A percentile compares a stretch with the other conserved stretches of the same genome.
These are phyloP conservation scores for Auxenochlorella pyrenoidosa DNA, from an alignment of 139 green algal genomes.

Conservation along the genomic window DNA sequence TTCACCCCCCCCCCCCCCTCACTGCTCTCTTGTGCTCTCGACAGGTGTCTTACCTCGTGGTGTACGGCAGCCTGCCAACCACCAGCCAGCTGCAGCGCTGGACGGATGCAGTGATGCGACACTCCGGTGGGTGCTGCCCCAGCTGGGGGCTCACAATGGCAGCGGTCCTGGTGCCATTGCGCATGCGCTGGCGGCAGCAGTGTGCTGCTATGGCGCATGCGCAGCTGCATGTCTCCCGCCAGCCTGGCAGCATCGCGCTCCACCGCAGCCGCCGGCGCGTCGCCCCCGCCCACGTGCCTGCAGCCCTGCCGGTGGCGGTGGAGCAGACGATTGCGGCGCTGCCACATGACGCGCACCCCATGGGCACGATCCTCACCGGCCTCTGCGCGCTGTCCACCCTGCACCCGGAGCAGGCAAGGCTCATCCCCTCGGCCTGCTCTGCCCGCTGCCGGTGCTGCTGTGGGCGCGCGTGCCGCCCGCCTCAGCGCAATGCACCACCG, in stretches of 20 bases:
- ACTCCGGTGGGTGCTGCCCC: slow-evolving; percentile 55
- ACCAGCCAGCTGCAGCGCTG: slow-evolving; percentile 65
- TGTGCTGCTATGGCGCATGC: neutral
- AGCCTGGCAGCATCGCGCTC: neutral
- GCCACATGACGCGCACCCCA: slow-evolving; percentile 95
- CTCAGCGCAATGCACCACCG: too few species aligned
- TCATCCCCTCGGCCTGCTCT: neutral
- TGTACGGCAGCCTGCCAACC: slow-evolving; percentile 90
- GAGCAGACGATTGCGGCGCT: slow-evolving; percentile 76
- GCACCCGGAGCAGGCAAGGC: slow-evolving; percentile 81
- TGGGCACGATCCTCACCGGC: slow-evolving; percentile 88
- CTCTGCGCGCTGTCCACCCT: slow-evolving; percentile 84
- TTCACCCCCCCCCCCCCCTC: too few species aligned
- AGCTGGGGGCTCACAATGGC: neutral
- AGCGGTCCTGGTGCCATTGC: neutral
- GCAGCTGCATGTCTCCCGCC: neutral
- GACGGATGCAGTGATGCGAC: slow-evolving; percentile 85
- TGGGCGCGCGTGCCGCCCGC: neutral
- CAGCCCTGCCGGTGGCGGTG: slow-evolving; percentile 83
- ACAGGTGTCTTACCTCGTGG: slow-evolving; percentile 77
- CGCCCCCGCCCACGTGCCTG: neutral
- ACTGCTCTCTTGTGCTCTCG: too few species aligned
- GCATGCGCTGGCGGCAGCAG: neutral
- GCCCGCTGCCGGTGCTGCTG: neutral
- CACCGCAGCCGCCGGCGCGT: neutral